phyloP scores from a whole-genome alignment of 2,329 filamentous ascomycete genomes.

The Fusarium sarcochroum region DNA sequence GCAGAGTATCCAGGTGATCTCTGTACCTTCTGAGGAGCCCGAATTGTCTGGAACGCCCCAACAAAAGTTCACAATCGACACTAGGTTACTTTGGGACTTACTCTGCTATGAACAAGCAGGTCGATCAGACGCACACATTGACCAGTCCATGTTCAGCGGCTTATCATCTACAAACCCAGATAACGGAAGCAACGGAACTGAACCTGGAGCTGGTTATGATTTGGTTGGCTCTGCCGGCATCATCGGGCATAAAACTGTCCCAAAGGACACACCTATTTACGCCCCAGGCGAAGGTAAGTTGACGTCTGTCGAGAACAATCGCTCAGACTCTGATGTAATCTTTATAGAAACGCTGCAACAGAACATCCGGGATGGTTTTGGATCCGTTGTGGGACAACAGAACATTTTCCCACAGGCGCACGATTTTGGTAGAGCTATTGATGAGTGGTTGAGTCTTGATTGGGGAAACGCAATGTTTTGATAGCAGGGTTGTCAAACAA shows the following conservation, averaged over 20 bases:
- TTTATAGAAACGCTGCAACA: neutral
- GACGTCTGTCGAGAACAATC: too few species aligned
- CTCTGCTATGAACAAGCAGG: neutral
- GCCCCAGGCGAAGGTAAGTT: neutral
- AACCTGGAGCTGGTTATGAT: neutral
- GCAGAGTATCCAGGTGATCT: neutral
- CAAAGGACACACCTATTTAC: slow-evolving; percentile 3
- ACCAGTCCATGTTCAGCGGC: neutral
- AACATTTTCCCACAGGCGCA: slow-evolving; percentile 1
- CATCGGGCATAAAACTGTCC: slow-evolving; percentile 1
- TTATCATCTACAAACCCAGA: neutral
- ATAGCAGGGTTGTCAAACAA: too few species aligned
- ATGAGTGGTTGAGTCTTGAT: slow-evolving; percentile 9
- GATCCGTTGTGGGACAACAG: neutral
- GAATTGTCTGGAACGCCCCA: fast-evolving
- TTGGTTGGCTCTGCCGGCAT: neutral
- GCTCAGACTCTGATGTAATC: neutral
- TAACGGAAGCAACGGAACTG: neutral
- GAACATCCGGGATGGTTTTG: neutral
- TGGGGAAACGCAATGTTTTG: neutral
- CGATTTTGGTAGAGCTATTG: slow-evolving; percentile 3
- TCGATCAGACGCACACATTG: neutral
- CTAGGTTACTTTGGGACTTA: slow-evolving; percentile 1
- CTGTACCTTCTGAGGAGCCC: fast-evolving
- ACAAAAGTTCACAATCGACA: slow-evolving; percentile 2